Evolutionary conservation across 306 rosid species (phyloP).

Genomic region (Trifolium subterraneum): DNA sequence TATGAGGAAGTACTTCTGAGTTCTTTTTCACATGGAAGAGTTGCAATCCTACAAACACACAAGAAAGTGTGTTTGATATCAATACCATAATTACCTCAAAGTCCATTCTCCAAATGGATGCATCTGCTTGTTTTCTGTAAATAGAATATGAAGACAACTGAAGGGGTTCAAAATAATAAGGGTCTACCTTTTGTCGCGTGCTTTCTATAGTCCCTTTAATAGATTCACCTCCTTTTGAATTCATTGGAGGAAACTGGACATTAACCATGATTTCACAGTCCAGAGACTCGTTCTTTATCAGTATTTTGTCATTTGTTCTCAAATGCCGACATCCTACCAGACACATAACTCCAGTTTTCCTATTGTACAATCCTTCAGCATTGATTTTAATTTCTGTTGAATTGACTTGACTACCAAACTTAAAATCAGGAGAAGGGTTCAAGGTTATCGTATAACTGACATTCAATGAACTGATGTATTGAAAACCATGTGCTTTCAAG

Average conservation of each 20-base stretch:
- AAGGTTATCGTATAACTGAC: conserved; percentile 71
- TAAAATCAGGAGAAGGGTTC: conserved; percentile 50
- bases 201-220: conserved; percentile 77
- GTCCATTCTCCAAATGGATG: conserved; percentile 84
- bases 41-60: conserved; percentile 80
- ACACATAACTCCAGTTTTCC: conserved; percentile 66
- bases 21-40: conserved; percentile 73
- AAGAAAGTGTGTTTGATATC: conserved; percentile 79
- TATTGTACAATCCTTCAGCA: conserved; percentile 84
- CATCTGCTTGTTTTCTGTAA: conserved; percentile 62
- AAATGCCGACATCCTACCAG: conserved; percentile 76
- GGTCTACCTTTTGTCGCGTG: conserved; percentile 64
- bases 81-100: conserved; percentile 75
- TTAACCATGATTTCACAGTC: conserved; percentile 74
- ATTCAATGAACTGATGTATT: conserved; percentile 46
- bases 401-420: conserved; percentile 42
- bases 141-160: conserved; percentile 64
- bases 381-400: conserved; percentile 53
- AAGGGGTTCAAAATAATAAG: conserved; percentile 65
- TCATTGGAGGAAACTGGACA: conserved; percentile 70
- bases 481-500: conserved; percentile 25
- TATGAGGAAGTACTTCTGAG: conserved; percentile 66
- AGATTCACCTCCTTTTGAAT: conserved; percentile 49
- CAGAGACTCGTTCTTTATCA: conserved; percentile 50
- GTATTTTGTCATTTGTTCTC: conserved; percentile 46